Conservation (phyloP, 2,329 filamentous ascomycete genomes). For the Microsporum ferrugineum region DNA sequence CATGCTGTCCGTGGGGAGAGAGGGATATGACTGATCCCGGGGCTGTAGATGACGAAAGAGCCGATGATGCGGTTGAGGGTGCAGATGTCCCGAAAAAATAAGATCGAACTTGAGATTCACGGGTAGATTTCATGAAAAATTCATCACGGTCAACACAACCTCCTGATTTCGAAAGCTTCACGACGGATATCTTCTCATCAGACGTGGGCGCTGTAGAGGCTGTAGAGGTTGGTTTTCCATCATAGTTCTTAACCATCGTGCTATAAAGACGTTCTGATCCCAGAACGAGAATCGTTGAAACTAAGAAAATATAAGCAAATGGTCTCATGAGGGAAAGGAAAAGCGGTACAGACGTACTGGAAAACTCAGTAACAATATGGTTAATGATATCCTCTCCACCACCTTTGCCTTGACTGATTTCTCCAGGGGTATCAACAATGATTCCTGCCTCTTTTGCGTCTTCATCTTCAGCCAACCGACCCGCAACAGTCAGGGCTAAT, state of each 20-base stretch:
- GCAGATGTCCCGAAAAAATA: constrained; percentile 80
- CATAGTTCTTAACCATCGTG: constrained; percentile 61
- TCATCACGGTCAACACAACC: constrained; percentile 70
- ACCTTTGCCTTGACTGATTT: constrained; percentile 52
- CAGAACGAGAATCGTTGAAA: constrained; percentile 71
- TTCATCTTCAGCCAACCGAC: constrained; percentile 63
- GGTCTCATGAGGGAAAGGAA: not conserved
- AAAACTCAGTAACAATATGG: constrained; percentile 62
- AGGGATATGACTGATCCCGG: constrained; percentile 53
- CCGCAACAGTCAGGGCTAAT: constrained; percentile 67
- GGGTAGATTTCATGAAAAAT: constrained; percentile 58
- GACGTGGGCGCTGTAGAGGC: constrained; percentile 35
- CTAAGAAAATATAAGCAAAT: constrained; percentile 16
- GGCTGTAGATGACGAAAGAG: constrained; percentile 25
- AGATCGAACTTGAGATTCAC: constrained; percentile 68
- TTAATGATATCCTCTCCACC: constrained; percentile 64
- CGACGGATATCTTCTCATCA: constrained; percentile 60
- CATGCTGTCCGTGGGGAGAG: constrained; percentile 75
- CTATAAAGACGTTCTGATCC: constrained; percentile 66
- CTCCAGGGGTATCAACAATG: constrained; percentile 71
- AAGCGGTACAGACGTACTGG: constrained; percentile 38
- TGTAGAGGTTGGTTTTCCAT: constrained; percentile 37
- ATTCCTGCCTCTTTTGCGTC: constrained; percentile 62
- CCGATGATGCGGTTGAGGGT: constrained; percentile 28
- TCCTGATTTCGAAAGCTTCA: constrained; percentile 72